Conservation (phyloP, 129 eudicot species). For the Tagetes erecta region DNA sequence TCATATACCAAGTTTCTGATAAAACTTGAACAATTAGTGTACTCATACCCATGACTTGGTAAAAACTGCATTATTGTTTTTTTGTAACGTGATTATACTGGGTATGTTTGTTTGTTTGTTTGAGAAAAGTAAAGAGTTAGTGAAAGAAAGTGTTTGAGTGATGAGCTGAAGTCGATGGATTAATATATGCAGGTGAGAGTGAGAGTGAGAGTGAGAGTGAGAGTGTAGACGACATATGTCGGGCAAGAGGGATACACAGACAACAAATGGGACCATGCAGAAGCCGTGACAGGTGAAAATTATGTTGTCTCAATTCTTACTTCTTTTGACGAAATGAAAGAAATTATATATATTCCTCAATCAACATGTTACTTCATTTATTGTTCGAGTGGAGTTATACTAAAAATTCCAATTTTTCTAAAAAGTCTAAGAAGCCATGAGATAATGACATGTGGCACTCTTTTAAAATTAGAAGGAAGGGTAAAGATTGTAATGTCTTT, state of each 20-base stretch:
- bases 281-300: conserved; percentile 45
- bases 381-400: too few relatives aligned
- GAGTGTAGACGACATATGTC: conserved; percentile 34
- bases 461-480: too few relatives aligned
- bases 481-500: too few relatives aligned
- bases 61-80: conserved; percentile 43
- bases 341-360: background rate
- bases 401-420: too few relatives aligned
- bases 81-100: too few relatives aligned
- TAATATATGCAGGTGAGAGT: conserved; percentile 16
- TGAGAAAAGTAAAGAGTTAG: background rate
- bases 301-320: conserved; percentile 35
- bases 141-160: background rate
- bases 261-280: conserved; percentile 16
- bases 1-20: conserved; percentile 36
- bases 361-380: background rate
- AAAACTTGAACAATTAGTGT: conserved; percentile 38
- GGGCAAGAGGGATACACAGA: conserved; percentile 28
- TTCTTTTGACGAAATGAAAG: conserved; percentile 24
- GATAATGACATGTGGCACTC: too few relatives aligned
- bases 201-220: background rate
- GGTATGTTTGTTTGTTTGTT: too few relatives aligned
- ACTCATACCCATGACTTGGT: conserved; percentile 46
- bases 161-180: background rate
- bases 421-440: too few relatives aligned